A percentile compares a stretch with the other conserved stretches of the same genome.
phyloP scores from a whole-genome alignment of 75 land plant species.

The Pinus taeda region DNA sequence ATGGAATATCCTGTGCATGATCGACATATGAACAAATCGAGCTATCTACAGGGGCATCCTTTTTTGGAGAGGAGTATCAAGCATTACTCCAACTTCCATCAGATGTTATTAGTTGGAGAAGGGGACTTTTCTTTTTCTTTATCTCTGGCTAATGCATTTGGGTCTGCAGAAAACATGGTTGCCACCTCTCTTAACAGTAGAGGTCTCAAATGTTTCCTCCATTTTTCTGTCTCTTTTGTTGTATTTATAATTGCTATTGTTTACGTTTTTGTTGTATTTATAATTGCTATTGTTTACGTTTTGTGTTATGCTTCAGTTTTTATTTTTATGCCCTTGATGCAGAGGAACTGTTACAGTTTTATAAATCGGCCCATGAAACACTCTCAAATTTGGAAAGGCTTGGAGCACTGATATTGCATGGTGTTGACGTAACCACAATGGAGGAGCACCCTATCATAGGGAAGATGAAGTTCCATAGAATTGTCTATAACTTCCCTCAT shows the following conservation, averaged over 20 bases:
- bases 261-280: background rate
- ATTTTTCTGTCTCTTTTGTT: too few relatives aligned
- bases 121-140: conserved; percentile 47
- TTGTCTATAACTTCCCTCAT: conserved; percentile 15
- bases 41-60: too few relatives aligned
- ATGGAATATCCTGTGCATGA: too few relatives aligned
- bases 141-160: conserved; percentile 32
- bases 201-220: background rate
- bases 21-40: too few relatives aligned
- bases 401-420: conserved; percentile 12
- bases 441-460: background rate
- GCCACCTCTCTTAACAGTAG: conserved; percentile 23
- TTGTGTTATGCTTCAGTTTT: background rate
- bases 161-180: conserved; percentile 23
- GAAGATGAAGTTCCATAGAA: background rate
- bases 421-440: conserved; percentile 6
- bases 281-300: background rate
- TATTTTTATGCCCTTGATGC: background rate
- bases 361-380: background rate
- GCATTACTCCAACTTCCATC: conserved; percentile 24
- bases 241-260: too few relatives aligned
- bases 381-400: conserved; percentile 11
- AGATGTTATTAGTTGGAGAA: conserved; percentile 39
- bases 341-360: background rate
- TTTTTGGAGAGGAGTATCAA: conserved; percentile 14